A percentile compares a stretch with the other conserved stretches of the same genome.
These are phyloP conservation scores for Solanum chilense DNA, from an alignment of 257 asterid genomes.

Conservation along the genomic window DNA sequence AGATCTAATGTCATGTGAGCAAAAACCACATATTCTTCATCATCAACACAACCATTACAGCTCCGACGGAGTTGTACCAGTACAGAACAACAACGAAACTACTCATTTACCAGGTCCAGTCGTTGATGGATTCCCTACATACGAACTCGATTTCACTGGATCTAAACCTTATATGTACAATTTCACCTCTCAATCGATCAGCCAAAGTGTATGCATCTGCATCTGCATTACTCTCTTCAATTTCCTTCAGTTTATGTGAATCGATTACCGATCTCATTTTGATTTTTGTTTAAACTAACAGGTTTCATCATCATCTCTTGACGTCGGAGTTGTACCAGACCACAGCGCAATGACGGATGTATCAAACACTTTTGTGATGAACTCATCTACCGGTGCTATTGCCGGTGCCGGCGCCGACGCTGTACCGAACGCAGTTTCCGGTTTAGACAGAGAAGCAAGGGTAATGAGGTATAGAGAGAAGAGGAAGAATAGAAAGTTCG, in stretches of 20 bases:
- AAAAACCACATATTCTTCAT: conserved; percentile 17
- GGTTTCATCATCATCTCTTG: conserved; percentile 13
- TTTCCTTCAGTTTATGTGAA: not conserved
- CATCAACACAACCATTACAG: conserved; percentile 7
- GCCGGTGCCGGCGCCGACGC: conserved; percentile 6
- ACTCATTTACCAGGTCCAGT: conserved; percentile 44
- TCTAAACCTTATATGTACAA: conserved; percentile 65
- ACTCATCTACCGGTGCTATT: not conserved
- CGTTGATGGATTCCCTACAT: conserved; percentile 68
- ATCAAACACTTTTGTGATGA: not conserved
- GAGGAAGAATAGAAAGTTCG: conserved; percentile 12
- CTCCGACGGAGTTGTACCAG: conserved; percentile 75
- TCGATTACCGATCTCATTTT: not conserved
- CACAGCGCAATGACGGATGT: conserved; percentile 1
- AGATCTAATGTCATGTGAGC: conserved; percentile 31
- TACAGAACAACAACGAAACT: conserved; percentile 26
- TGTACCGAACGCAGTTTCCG: conserved; percentile 8
- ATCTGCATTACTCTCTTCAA: not conserved
- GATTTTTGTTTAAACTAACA: not conserved
- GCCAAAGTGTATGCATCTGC: conserved; percentile 67
- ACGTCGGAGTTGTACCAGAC: conserved; percentile 17
- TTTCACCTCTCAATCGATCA: conserved; percentile 69
- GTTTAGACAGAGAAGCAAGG: conserved; percentile 11
- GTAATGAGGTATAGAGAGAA: conserved; percentile 73
- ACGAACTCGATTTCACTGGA: conserved; percentile 40